A percentile compares a stretch with the other conserved stretches of the same genome.
These are phyloP conservation scores for Tuber indicum DNA, from an alignment of 495 filamentous ascomycete species.

Conservation along the genomic window DNA sequence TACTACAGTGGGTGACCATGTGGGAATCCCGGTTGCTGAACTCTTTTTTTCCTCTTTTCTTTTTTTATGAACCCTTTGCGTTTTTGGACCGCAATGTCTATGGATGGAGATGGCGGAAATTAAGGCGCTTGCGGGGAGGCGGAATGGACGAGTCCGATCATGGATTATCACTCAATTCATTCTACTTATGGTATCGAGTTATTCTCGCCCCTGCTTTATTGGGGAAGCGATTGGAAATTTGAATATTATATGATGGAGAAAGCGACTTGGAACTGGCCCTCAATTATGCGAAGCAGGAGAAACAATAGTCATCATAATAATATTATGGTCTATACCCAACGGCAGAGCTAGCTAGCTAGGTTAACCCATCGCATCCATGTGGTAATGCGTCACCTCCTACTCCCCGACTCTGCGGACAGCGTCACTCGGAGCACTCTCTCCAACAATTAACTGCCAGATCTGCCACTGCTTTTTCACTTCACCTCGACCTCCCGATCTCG, in stretches of 20 bases:
- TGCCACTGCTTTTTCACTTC: too few relatives aligned
- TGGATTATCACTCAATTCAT: not conserved
- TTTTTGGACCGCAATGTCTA: not conserved
- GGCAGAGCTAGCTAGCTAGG: not conserved
- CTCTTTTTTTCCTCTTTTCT: not conserved
- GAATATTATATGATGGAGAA: not conserved
- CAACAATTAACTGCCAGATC: too few relatives aligned
- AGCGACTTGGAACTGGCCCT: not conserved
- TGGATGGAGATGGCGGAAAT: not conserved
- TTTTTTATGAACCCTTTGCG: not conserved
- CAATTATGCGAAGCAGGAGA: not conserved
- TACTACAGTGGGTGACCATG: conserved; percentile 2
- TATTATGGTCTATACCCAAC: not conserved
- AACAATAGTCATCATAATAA: not conserved
- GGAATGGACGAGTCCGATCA: not conserved
- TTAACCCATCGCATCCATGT: not conserved
- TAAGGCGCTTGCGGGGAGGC: not conserved
- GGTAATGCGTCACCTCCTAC: not conserved
- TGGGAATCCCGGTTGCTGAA: not conserved
- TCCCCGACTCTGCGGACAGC: too few relatives aligned
- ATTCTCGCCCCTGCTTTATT: not conserved
- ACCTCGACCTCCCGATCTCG: too few relatives aligned
- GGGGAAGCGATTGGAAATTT: not conserved
- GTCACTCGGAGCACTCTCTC: too few relatives aligned
- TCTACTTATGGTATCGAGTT: not conserved